A percentile compares a stretch with the other conserved stretches of the same genome.
Evolutionary conservation across 768 basidiomycete genomes (phyloP).

Genomic region (Mycena galopus): DNA sequence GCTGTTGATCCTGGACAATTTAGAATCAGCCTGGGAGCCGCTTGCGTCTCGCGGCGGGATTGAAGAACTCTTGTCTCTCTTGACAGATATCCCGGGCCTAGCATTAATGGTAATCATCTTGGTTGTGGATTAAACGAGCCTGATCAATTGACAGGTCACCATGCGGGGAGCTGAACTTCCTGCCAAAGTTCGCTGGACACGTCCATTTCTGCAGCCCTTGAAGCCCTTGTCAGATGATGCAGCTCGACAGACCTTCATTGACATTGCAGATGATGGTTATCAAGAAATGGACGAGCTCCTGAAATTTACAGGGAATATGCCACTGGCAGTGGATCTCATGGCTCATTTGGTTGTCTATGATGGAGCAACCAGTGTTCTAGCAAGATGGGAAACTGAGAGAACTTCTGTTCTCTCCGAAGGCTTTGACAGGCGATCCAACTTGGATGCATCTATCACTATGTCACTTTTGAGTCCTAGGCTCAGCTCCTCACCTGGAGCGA

Average conservation of each 20-base stretch:
- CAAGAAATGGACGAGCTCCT: conserved; percentile 15
- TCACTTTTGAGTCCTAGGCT: conserved; percentile 20
- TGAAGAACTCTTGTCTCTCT: conserved; percentile 14
- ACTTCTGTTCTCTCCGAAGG: conserved; percentile 16
- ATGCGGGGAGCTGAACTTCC: conserved; percentile 25
- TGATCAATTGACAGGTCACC: background rate
- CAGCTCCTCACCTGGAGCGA: background rate
- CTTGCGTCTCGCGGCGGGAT: background rate
- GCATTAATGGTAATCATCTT: conserved; percentile 5
- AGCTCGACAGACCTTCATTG: conserved; percentile 15
- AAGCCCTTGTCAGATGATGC: background rate
- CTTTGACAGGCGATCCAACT: conserved; percentile 2
- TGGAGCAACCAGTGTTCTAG: background rate
- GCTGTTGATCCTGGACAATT: conserved; percentile 22
- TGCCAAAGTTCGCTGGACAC: conserved; percentile 15
- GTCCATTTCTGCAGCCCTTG: conserved; percentile 17
- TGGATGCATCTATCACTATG: conserved; percentile 19
- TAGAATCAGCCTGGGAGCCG: conserved; percentile 21
- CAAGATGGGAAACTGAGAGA: conserved; percentile 18
- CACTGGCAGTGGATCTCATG: conserved; percentile 16
- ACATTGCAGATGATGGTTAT: conserved; percentile 17
- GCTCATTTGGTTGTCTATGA: conserved; percentile 17
- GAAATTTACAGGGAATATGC: conserved; percentile 12
- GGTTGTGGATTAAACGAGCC: background rate
- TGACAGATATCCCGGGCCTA: conserved; percentile 4